These are phyloP conservation scores for Tricholoma hemisulphureum DNA, from an alignment of 768 basidiomycete genomes.

Conservation along the genomic window DNA sequence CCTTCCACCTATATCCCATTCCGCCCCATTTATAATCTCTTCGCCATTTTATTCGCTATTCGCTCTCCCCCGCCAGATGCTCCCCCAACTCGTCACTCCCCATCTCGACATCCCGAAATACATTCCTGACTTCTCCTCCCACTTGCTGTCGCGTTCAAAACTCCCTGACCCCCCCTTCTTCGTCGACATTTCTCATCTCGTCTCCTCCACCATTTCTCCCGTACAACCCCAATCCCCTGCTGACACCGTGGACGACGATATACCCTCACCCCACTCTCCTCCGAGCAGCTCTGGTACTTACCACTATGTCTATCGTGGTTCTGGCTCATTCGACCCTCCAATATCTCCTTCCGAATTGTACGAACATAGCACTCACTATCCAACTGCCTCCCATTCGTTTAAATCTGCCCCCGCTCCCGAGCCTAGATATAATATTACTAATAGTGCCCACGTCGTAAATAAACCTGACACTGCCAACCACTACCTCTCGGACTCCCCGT, in stretches of 20 bases:
- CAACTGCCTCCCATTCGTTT: constrained; percentile 21
- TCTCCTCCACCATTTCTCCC: constrained; percentile 23
- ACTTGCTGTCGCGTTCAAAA: constrained; percentile 21
- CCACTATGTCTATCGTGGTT: constrained; percentile 29
- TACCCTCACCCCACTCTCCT: constrained; percentile 32
- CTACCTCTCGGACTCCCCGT: constrained; percentile 43
- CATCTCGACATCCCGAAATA: constrained; percentile 25
- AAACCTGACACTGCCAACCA: constrained; percentile 21
- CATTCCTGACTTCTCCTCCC: constrained; percentile 16
- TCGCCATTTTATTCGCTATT: constrained; percentile 6
- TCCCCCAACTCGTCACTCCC: constrained; percentile 22
- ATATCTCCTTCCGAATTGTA: constrained; percentile 33
- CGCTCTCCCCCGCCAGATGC: constrained; percentile 17
- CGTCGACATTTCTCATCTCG: constrained; percentile 23
- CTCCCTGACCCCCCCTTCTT: constrained; percentile 24
- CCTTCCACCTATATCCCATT: constrained; percentile 5
- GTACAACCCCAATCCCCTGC: constrained; percentile 27
- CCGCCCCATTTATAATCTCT: constrained; percentile 17
- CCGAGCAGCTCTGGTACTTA: constrained; percentile 26
- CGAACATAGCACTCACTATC: constrained; percentile 20
- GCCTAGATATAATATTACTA: constrained; percentile 27
- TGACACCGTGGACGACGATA: constrained; percentile 39
- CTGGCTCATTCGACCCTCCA: constrained; percentile 32
- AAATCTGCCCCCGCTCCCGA: constrained; percentile 9
- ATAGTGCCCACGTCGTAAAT: constrained; percentile 24